Percentiles rank a stretch among this genome's conserved stretches.
These are phyloP conservation scores for Apiospora pterosperma DNA, from an alignment of 2,329 filamentous ascomycete genomes.

Conservation along the genomic window DNA sequence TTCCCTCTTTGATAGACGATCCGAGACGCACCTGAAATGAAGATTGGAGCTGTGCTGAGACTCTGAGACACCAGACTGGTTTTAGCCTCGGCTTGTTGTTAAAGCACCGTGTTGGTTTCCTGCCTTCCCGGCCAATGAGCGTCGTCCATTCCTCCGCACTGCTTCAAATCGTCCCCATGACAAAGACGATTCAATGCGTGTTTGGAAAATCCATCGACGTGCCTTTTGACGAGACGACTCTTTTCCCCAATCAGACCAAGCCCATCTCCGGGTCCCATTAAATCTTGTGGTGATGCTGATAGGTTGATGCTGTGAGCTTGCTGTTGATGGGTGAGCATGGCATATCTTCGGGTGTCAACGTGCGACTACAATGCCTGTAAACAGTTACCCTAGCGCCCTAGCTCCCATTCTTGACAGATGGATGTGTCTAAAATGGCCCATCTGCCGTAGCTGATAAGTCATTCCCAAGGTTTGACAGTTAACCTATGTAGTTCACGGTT, in stretches of 20 bases:
- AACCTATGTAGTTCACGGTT: not conserved
- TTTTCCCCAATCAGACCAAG: not conserved
- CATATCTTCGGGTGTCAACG: not conserved
- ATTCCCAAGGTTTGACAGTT: not conserved
- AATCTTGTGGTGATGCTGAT: not conserved
- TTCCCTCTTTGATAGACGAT: conserved; percentile 11
- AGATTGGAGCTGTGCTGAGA: conserved; percentile 17
- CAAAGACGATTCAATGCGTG: not conserved
- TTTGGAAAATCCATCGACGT: not conserved
- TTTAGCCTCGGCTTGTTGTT: conserved; percentile 30
- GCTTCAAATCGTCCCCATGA: not conserved
- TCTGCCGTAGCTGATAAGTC: not conserved
- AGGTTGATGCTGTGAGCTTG: not conserved
- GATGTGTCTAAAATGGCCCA: not conserved
- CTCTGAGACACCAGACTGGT: conserved; percentile 31
- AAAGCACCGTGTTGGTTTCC: conserved; percentile 18
- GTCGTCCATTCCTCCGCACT: not conserved
- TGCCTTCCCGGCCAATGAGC: not conserved
- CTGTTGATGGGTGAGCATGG: not conserved
- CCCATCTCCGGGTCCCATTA: not conserved
- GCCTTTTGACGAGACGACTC: not conserved
- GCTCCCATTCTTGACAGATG: not conserved
- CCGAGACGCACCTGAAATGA: conserved; percentile 19
- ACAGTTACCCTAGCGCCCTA: not conserved
- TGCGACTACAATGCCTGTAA: not conserved